Base-by-base conservation (phyloP, 106 monocot genomes). In the Hemerocallis citrina region DNA sequence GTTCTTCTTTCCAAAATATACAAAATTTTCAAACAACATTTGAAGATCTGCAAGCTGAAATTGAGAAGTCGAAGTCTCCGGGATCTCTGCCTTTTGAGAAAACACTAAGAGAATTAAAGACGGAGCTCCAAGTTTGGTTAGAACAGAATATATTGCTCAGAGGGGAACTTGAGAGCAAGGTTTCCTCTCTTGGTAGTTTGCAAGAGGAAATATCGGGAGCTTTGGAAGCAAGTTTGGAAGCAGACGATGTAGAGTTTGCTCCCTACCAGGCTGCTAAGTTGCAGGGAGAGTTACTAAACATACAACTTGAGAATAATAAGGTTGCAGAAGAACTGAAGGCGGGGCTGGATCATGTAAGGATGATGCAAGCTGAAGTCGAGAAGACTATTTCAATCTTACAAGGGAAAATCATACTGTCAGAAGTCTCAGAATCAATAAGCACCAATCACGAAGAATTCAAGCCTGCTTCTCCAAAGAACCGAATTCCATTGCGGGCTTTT, bases 251-350 rank as follows among this genome's bases (percentile, higher is more conserved):
- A 1, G 49, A 68, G 28, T 80, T 93, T 34, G 75, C 77, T 43
- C 67, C 82, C 4, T 83, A 80, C 52, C 77, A 85, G 36, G 94
- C 83, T 34, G 85, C 85, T 41, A 94, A 75, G 31, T 82, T 86
- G 27, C 75, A 80, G 43, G 89, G 94, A 1, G 94, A 95, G 74
- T 72, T 95, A 27, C 17, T 75, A 35, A 80, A 80, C 63, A 95
- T 95, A 83, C 80, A 86, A 21, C 77, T 74, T 35, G 94, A 95
- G 80, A 89, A 89, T 30, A 86, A 75, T 43, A 89, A 86, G 60
- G 89, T 89, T 23, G 75, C 82, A 17, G 50, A 66, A 37, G 86
- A 86, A 34, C 42, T 95, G 31, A 72, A 75, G 42, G 67, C 78
- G 16, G 89, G 85, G 15, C n/a, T 82, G 1, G 86, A 85, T 52